Evolutionary conservation across 2,329 filamentous ascomycete genomes (phyloP).

Genomic region (Ramularia collo-cygni): DNA sequence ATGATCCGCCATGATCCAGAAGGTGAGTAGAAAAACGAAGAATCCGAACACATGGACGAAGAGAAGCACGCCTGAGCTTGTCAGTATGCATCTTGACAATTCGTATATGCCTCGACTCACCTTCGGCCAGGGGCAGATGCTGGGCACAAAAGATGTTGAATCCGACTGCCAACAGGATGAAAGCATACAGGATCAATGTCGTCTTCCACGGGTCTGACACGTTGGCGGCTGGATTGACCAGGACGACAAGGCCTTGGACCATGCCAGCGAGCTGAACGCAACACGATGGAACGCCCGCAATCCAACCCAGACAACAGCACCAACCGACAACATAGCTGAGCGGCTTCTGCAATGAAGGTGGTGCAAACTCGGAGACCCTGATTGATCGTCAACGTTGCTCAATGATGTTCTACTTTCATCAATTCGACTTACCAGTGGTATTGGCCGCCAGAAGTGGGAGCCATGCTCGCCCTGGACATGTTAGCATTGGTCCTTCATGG

Average conservation of each 20-base stretch:
- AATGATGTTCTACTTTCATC: not conserved
- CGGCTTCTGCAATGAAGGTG: constrained; percentile 35
- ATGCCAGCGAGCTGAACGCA: constrained; percentile 26
- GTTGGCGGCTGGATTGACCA: constrained; percentile 23
- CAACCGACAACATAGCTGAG: constrained; percentile 42
- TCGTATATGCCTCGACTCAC: constrained; percentile 9
- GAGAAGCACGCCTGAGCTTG: constrained; percentile 30
- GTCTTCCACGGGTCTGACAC: constrained; percentile 24
- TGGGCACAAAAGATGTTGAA: constrained; percentile 34
- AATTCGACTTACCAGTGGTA: constrained; percentile 22
- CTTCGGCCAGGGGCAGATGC: constrained; percentile 34
- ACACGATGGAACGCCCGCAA: constrained; percentile 27
- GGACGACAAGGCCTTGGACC: constrained; percentile 26
- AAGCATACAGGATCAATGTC: constrained; percentile 27
- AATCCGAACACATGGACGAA: constrained; percentile 40
- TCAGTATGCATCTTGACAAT: not conserved
- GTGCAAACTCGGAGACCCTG: constrained; percentile 38
- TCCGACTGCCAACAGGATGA: constrained; percentile 26
- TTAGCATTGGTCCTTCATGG: too few species aligned
- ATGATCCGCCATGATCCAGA: constrained; percentile 30
- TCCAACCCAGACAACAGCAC: constrained; percentile 32
- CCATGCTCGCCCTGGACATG: constrained; percentile 22
- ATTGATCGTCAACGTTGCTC: constrained; percentile 4
- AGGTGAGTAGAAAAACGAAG: constrained; percentile 36
- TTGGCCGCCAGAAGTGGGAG: constrained; percentile 26